Conservation (phyloP, 2,329 filamentous ascomycete species). For the Fonsecaea multimorphosa region DNA sequence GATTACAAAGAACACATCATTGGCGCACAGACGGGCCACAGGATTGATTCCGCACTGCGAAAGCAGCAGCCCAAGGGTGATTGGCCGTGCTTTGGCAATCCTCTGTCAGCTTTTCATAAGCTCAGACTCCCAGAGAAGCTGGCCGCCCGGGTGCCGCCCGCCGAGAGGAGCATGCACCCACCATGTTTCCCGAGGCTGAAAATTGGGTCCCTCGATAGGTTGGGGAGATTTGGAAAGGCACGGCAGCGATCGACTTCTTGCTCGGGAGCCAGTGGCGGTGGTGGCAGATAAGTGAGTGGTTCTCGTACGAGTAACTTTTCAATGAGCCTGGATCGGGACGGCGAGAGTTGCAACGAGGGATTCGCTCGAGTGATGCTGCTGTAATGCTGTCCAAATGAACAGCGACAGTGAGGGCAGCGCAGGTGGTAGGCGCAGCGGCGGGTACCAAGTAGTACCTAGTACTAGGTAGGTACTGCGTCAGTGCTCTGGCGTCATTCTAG, state of each 20-base stretch:
- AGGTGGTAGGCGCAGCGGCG: too few relatives aligned
- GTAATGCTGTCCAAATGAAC: not conserved
- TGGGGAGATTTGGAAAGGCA: not conserved
- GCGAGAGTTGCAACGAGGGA: not conserved
- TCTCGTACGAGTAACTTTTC: too few relatives aligned
- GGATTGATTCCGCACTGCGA: conserved; percentile 25
- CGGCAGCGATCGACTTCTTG: not conserved
- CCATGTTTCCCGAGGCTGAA: conserved; percentile 4
- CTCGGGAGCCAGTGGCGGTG: not conserved
- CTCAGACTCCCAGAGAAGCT: too few relatives aligned
- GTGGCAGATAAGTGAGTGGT: too few relatives aligned
- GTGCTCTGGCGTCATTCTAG: conserved; percentile 7
- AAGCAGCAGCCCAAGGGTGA: conserved; percentile 6
- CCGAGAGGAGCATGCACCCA: too few relatives aligned
- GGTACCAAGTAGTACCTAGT: not conserved
- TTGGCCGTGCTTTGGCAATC: conserved; percentile 28
- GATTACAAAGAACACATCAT: conserved; percentile 27
- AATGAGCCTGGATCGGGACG: too few relatives aligned
- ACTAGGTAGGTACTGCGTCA: too few relatives aligned
- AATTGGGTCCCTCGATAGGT: not conserved
- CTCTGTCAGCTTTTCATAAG: conserved; percentile 37
- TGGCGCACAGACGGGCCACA: not conserved
- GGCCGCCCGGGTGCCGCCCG: not conserved
- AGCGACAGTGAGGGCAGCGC: too few relatives aligned
- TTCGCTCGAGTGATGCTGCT: conserved; percentile 3